Conservation (phyloP, 2,329 filamentous ascomycete species). For the Colletotrichum lindemuthianum region DNA sequence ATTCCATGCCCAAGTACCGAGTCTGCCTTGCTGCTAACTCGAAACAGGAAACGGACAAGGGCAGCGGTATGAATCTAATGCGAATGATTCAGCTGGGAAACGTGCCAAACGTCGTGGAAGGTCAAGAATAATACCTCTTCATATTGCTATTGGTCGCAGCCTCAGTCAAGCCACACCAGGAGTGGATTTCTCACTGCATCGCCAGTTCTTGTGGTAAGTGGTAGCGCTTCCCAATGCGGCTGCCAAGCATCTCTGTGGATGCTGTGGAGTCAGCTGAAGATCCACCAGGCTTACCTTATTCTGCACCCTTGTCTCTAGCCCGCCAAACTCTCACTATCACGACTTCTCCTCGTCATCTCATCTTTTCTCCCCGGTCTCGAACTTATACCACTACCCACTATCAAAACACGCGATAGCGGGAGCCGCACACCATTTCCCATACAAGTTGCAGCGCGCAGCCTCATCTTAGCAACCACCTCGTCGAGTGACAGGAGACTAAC, state of each 20-base stretch:
- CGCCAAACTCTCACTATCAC: neutral
- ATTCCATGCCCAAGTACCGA: neutral
- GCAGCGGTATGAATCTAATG: constrained; percentile 25
- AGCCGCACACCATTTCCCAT: no score
- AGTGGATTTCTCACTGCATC: constrained; percentile 29
- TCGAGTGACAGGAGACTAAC: constrained; percentile 6
- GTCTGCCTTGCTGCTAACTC: constrained; percentile 32
- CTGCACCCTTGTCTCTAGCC: constrained; percentile 21
- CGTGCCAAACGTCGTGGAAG: constrained; percentile 26
- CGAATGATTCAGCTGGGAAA: constrained; percentile 34
- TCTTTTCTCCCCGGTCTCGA: constrained; percentile 18
- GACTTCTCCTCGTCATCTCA: constrained; percentile 7
- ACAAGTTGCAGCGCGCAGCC: constrained; percentile 4
- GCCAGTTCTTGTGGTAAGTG: constrained; percentile 16
- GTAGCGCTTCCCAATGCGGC: constrained; percentile 31
- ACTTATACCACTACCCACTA: no score
- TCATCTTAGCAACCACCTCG: neutral
- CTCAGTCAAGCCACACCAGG: constrained; percentile 16
- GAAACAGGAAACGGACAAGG: constrained; percentile 18
- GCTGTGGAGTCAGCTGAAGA: constrained; percentile 31
- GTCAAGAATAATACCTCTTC: neutral
- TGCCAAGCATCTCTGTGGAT: constrained; percentile 8
- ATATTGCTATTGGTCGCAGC: constrained; percentile 19
- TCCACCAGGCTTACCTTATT: constrained; percentile 35
- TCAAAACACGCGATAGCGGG: no score